Percentiles rank a stretch among this genome's conserved stretches.
Evolutionary conservation across 129 eudicot species (phyloP).

Genomic region (Lactuca saligna): DNA sequence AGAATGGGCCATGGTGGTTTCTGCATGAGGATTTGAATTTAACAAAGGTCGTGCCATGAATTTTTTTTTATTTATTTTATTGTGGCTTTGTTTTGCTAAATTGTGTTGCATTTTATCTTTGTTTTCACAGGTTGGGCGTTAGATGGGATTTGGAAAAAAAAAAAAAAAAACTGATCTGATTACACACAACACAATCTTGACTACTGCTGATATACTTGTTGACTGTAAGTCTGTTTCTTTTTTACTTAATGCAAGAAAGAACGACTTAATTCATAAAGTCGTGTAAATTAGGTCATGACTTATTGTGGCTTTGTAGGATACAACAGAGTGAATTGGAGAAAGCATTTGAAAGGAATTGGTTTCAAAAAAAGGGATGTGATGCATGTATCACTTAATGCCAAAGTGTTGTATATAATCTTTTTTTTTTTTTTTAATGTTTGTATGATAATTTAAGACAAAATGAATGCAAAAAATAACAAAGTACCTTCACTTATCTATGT

Average conservation of each 20-base stretch:
- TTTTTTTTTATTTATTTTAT: neutral
- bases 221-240: constrained; percentile 26
- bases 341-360: constrained; percentile 7
- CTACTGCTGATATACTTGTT: constrained; percentile 11
- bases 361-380: neutral
- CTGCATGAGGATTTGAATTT: constrained; percentile 50
- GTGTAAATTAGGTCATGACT: too few species aligned
- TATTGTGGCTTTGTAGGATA: constrained; percentile 16
- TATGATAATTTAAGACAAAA: neutral
- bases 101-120: neutral
- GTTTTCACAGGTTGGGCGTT: constrained; percentile 5
- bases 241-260: too few species aligned
- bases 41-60: constrained; percentile 34
- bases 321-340: neutral
- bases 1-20: constrained; percentile 86
- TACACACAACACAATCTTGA: constrained; percentile 13
- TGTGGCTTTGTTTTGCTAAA: neutral
- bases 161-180: constrained; percentile 1
- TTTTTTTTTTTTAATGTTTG: constrained; percentile 7
- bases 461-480: neutral
- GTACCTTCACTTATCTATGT: too few species aligned
- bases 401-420: constrained; percentile 5
- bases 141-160: constrained; percentile 15
- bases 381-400: constrained; percentile 7
- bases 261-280: too few species aligned